Evolutionary conservation across 2,329 filamentous ascomycete species (phyloP), one percentile per base, ranked within the genome.

Genomic region (Colletotrichum scovillei): DNA sequence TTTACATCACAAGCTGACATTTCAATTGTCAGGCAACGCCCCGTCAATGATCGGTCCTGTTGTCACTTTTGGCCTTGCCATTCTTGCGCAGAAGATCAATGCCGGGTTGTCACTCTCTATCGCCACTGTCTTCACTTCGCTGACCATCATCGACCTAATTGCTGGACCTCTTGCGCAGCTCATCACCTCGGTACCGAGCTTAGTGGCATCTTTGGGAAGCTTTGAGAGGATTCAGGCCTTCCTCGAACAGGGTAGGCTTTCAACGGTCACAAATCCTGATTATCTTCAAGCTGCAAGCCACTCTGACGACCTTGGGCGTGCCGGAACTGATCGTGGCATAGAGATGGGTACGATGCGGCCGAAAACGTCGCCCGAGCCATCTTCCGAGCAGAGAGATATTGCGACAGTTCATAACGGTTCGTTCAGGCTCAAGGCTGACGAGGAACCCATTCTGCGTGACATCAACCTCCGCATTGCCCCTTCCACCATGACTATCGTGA

Each of bases 101-200:
- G 69, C 65, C 2, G 28, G 63, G 24, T 11, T 46, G 5, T 53
- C 63, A 16, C 59, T 74, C 12, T 72, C 64, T 7, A 65, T 67
- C 12, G 68, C 70, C 12, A 64, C 63, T 0, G 75, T 75, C 16
- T 79, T 79, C 63, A 78, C 77, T 0, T 77, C 78, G 1, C 67
- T 79, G 1, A 73, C 77, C 14, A 77, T 79, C 22, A 78, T 79
- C 19, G 67, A 53, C 1, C 53, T 79, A 9, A 75, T 79, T 14
- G 60, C 75, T 3, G 71, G 42, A 12, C 78, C 78, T 2, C 24
- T 79, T 8, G 70, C 75, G 3, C 67, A 73, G 0, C 69, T 79
- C 4, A 67, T 79, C 35, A 72, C 63, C 1, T 65, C 77, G 3
- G 74, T 79, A 1, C 77, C 78, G 2, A 65, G 62, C 4, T 74